A percentile compares a stretch with the other conserved stretches of the same genome.
Evolutionary conservation across 352 stramenopile genomes (phyloP).

Genomic region (Phytophthora lateralis): DNA sequence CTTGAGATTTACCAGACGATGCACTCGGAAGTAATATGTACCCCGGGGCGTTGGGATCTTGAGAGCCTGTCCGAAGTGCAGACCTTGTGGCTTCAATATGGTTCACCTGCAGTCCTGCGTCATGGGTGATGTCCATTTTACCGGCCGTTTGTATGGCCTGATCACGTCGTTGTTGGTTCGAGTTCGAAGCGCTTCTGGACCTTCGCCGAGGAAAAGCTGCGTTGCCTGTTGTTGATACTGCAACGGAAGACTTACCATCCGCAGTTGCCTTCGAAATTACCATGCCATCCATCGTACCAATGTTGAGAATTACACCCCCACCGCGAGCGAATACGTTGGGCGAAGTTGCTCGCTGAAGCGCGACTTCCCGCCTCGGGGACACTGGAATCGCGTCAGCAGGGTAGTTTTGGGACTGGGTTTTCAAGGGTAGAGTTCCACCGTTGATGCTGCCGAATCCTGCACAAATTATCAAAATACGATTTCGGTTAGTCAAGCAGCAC

Average conservation of each 20-base stretch:
- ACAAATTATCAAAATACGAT: not conserved
- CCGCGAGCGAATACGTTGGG: conserved; percentile 11
- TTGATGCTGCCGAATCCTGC: conserved; percentile 1
- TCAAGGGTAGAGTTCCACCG: not conserved
- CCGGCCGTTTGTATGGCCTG: conserved; percentile 9
- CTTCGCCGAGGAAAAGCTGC: conserved; percentile 28
- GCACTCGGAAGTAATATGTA: conserved; percentile 18
- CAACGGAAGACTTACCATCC: conserved; percentile 13
- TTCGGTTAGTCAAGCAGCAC: not conserved
- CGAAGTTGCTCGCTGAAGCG: conserved; percentile 12
- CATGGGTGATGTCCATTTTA: conserved; percentile 22
- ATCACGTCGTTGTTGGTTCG: conserved; percentile 28
- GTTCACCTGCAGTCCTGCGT: conserved; percentile 19
- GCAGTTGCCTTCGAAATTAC: conserved; percentile 17
- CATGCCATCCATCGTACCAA: conserved; percentile 30
- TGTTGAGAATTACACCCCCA: conserved; percentile 35
- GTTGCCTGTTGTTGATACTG: conserved; percentile 10
- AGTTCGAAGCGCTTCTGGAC: conserved; percentile 25
- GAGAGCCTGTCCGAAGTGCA: conserved; percentile 10
- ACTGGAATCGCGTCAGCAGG: conserved; percentile 1
- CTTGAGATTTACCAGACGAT: conserved; percentile 5
- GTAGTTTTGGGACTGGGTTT: conserved; percentile 8
- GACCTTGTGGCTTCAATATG: conserved; percentile 24
- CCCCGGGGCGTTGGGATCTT: conserved; percentile 19
- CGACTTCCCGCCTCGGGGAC: conserved; percentile 21